Evolutionary conservation across 441 rosid genomes (phyloP).

Genomic region (Erodium texanum): DNA sequence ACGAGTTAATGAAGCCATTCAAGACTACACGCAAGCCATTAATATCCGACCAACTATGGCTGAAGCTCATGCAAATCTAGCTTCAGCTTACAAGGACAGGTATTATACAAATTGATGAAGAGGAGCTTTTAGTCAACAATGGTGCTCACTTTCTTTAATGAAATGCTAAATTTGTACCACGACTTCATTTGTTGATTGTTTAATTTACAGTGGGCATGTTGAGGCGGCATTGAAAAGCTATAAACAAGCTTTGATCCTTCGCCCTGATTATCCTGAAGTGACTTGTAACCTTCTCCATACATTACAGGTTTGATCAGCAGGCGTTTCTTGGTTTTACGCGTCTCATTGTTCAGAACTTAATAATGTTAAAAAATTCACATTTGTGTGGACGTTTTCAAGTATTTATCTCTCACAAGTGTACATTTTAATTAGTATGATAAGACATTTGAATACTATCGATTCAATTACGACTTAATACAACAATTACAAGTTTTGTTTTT

Average conservation of each 20-base stretch:
- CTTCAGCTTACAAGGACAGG: constrained; percentile 99
- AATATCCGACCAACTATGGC: constrained; percentile 84
- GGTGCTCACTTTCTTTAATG: neutral
- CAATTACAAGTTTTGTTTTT: too few relatives aligned
- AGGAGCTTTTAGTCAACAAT: neutral
- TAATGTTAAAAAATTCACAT: neutral
- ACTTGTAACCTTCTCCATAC: constrained; percentile 97
- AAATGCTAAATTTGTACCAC: too few relatives aligned
- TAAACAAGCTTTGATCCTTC: constrained; percentile 71
- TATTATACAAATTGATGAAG: constrained; percentile 19
- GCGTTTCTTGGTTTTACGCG: neutral
- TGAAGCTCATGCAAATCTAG: constrained; percentile 98
- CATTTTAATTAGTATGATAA: neutral
- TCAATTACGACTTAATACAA: neutral
- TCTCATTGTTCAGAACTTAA: neutral
- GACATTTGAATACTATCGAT: neutral
- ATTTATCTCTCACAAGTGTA: neutral
- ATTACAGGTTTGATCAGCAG: constrained; percentile 64
- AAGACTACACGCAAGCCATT: constrained; percentile 82
- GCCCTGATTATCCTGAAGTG: constrained; percentile 96
- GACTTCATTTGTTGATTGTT: neutral
- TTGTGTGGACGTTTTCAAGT: neutral
- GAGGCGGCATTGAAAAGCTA: constrained; percentile 95
- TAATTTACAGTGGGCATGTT: constrained; percentile 60
- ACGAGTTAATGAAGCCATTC: constrained; percentile 90